Evolutionary conservation across 2,329 filamentous ascomycete genomes (phyloP), one percentile per base, ranked within the genome.

Genomic region (Fusarium xylarioides): DNA sequence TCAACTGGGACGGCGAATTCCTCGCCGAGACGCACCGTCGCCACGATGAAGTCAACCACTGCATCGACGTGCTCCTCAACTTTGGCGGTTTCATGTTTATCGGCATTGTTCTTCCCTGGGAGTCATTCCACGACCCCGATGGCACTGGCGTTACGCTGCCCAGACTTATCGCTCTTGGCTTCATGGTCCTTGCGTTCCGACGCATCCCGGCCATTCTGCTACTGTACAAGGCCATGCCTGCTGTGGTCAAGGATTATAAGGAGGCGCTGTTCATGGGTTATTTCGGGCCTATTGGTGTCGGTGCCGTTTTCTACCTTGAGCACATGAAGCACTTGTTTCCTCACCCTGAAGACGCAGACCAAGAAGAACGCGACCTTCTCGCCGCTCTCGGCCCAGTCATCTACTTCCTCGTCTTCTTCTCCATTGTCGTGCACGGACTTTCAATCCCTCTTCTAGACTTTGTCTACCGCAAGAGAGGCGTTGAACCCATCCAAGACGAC

Each of bases 241-340:
- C 80, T 4, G 83, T 86, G 0, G 84, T 86, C 63, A 83, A 83
- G n/a, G 80, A 84, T 73, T 89, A 85, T 83, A 87, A 86, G 71
- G 88, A 91, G 66, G 89, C 88, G 1, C 74, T 91, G 0, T 90
- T 91, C 65, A 88, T 90, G 87, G 89, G 89, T 0, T 90, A 90
- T 66, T 95, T 95, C 74, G 93, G 92, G 0, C 93, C 93, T 0
- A 94, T 95, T 52, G 93, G 93, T 4, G 92, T 93, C 14, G 91
- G 91, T 26, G 92, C 93, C 1, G 87, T 94, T 30, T 95, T 94
- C 80, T 95, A 95, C 80, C 86, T 95, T 19, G 83, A 86, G 71
- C 85, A 86, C 64, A 82, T 83, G 4, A 79, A 80, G 12, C 80
- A 85, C 16, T 74, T 86, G 8, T 84, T 86, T 63, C 83, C 83